A percentile compares a stretch with the other conserved stretches of the same genome.
Conservation (phyloP, 2,329 filamentous ascomycete genomes). For the Saccharata proteae region DNA sequence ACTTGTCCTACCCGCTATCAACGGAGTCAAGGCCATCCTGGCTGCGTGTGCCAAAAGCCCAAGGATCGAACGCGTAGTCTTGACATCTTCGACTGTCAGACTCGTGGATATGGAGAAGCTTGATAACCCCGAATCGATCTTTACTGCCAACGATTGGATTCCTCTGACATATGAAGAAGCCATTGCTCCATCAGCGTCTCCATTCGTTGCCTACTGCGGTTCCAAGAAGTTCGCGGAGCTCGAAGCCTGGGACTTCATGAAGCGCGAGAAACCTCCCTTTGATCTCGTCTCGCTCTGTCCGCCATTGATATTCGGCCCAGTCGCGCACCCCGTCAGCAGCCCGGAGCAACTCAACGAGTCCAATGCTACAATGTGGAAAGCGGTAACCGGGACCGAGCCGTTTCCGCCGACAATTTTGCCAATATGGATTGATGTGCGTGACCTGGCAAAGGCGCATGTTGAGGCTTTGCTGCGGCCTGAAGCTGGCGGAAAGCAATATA, state of each 20-base stretch:
- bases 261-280: constrained; percentile 14
- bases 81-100: constrained; percentile 12
- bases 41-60: constrained; percentile 13
- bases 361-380: constrained; percentile 14
- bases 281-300: constrained; percentile 16
- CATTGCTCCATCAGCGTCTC: constrained; percentile 9
- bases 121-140: constrained; percentile 11
- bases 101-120: constrained; percentile 10
- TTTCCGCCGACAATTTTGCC: constrained; percentile 29
- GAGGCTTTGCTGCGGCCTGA: constrained; percentile 26
- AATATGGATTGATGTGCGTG: constrained; percentile 37
- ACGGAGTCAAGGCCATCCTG: constrained; percentile 33
- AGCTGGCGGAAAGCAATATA: constrained; percentile 29
- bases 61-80: constrained; percentile 13
- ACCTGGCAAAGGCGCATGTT: constrained; percentile 34
- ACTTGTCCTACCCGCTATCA: constrained; percentile 34
- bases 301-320: constrained; percentile 17
- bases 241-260: constrained; percentile 16
- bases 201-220: constrained; percentile 14
- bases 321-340: constrained; percentile 10
- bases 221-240: constrained; percentile 17
- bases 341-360: constrained; percentile 15
- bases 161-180: constrained; percentile 15
- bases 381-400: constrained; percentile 17
- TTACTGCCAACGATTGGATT: constrained; percentile 18